Conservation (phyloP, 1,139 yeast species). For the Saccharomycopsis hybrid region DNA sequence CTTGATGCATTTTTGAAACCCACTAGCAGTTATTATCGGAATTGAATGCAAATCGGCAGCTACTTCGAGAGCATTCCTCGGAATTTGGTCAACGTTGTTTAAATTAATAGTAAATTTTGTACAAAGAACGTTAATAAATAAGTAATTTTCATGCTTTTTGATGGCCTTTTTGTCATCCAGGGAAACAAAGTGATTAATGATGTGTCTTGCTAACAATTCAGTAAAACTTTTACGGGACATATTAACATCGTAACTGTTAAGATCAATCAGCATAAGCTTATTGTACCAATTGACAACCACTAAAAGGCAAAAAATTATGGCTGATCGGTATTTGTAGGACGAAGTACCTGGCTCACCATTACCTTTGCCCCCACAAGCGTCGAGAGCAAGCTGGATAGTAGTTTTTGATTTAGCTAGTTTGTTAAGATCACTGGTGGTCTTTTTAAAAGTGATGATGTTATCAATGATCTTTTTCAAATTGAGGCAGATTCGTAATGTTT, state of each 20-base stretch:
- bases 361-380: constrained; percentile 52
- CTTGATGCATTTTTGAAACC: constrained; percentile 78
- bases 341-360: constrained; percentile 44
- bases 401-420: constrained; percentile 28
- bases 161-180: constrained; percentile 32
- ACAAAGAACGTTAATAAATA: constrained; percentile 71
- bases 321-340: constrained; percentile 57
- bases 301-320: constrained; percentile 60
- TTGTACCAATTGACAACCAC: constrained; percentile 78
- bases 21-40: constrained; percentile 68
- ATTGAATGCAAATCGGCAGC: constrained; percentile 85
- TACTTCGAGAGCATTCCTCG: constrained; percentile 68
- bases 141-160: constrained; percentile 47
- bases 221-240: constrained; percentile 59
- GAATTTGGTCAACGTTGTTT: constrained; percentile 54
- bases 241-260: constrained; percentile 62
- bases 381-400: constrained; percentile 30
- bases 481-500: constrained; percentile 46
- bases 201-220: constrained; percentile 59
- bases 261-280: constrained; percentile 51
- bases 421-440: constrained; percentile 18
- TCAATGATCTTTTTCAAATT: constrained; percentile 50
- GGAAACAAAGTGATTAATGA: constrained; percentile 55
- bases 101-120: constrained; percentile 64
- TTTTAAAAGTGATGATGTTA: constrained; percentile 43